Base-by-base conservation (phyloP, 352 stramenopile genomes). In the Halophytophthora polymorphica region DNA sequence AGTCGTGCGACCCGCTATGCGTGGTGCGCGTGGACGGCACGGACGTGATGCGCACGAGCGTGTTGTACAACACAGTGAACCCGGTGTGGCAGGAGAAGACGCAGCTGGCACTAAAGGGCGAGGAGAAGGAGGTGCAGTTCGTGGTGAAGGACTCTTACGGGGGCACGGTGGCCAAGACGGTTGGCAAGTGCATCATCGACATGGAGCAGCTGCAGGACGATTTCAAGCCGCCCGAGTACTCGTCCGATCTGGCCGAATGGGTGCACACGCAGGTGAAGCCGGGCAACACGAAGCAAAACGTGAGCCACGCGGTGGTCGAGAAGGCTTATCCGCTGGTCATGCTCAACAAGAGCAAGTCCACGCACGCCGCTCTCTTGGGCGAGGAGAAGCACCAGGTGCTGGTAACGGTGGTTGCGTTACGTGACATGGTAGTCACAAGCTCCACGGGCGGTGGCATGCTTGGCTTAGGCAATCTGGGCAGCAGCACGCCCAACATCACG, bases 51-150 rank as follows among this genome's bases (percentile, higher is more conserved):
- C 73, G 72, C 38, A 95, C 84, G 6, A 62, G 73, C 6, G 70
- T 90, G n/a, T 59, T 95, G 22, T 95, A 93, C 69, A 90, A 90
- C 54, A 93, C 84, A 3, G 58, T 87, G 8, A 95, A 95, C 48
- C 84, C 84, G 1, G 58, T 85, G 23, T 95, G 84, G 84, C 63
- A 89, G 33, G 82, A 90, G 55, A 89, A 88, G 53, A 76, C 60
- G 1, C 69, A 91, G 39, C 17, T 88, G 2, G 77, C 60, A 10
- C 38, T 88, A 22, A 77, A 71, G 2, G 74, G 77, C 6, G 59
- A 62, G 0, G 81, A 88, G 47, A 58, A 75, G 12, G 76, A 84
- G 29, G 55, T 94, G 23, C 73, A 87, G 54, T 77, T 94, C 38
- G 79, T 90, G 10, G 84, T 94, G 28, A 90, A 90, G 55, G 82